Conservation (phyloP, 768 basidiomycete genomes). For the Suillus spraguei region DNA sequence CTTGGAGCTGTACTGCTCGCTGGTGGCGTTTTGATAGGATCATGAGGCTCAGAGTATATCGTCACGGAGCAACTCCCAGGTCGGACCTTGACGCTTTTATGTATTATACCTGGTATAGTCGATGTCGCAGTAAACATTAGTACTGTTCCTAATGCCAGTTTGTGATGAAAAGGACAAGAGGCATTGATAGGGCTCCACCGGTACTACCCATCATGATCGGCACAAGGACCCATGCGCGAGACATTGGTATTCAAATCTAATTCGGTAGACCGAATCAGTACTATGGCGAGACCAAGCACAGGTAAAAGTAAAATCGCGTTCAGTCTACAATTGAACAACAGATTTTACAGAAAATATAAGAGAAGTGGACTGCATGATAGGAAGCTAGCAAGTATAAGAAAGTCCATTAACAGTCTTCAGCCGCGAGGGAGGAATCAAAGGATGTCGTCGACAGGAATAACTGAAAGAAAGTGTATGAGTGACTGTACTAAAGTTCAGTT, state of each 20-base stretch:
- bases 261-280: neutral
- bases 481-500: neutral
- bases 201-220: neutral
- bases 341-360: neutral
- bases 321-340: neutral
- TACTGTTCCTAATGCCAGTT: too few relatives aligned
- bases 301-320: neutral
- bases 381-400: neutral
- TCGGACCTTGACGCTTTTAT: neutral
- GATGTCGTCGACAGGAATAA: neutral
- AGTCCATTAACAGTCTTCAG: neutral
- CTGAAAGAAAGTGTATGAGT: neutral
- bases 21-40: conserved; percentile 24
- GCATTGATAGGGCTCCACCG: neutral
- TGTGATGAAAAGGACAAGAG: neutral
- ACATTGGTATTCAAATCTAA: neutral
- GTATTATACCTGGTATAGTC: neutral
- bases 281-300: neutral
- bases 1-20: conserved; percentile 26
- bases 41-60: conserved; percentile 5
- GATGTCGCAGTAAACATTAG: neutral
- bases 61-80: neutral
- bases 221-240: neutral
- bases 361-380: neutral
- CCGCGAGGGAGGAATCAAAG: neutral